phyloP scores from a whole-genome alignment of 139 green algal genomes.

The Pleodorina starrii region DNA sequence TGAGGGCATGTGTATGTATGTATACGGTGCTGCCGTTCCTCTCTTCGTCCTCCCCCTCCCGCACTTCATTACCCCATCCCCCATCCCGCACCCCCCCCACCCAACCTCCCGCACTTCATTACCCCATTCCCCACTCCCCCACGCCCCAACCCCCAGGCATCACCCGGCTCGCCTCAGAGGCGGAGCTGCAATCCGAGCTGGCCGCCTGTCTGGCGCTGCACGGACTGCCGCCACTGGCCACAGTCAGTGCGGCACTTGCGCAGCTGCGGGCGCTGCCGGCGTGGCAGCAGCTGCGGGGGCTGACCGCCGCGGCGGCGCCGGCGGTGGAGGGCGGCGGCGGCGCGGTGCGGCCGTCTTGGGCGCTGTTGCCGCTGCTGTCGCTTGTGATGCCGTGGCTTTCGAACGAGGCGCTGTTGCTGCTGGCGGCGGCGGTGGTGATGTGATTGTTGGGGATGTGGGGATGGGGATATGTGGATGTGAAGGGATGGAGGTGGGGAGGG shows the following conservation, averaged over 20 bases:
- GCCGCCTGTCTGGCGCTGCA: constrained; percentile 30
- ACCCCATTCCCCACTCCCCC: too few relatives aligned
- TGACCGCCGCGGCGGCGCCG: neutral
- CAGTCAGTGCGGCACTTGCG: neutral
- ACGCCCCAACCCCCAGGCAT: too few relatives aligned
- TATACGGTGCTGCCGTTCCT: too few relatives aligned
- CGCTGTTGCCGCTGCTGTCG: constrained; percentile 48
- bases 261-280: constrained; percentile 24
- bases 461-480: too few relatives aligned
- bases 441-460: too few relatives aligned
- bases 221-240: neutral
- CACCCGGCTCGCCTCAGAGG: neutral
- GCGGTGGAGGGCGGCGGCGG: neutral
- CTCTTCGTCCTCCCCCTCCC: too few relatives aligned
- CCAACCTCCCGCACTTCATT: too few relatives aligned
- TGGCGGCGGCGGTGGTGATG: constrained; percentile 27
- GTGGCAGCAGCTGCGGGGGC: neutral
- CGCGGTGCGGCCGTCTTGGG: neutral
- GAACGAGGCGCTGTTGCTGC: constrained; percentile 37
- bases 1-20: neutral
- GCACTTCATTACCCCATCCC: too few relatives aligned
- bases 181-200: constrained; percentile 27
- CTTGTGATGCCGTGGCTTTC: constrained; percentile 19
- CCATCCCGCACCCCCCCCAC: too few relatives aligned
- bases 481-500: too few relatives aligned